These are phyloP conservation scores for Hansfordia pulvinata DNA, from an alignment of 2,329 filamentous ascomycete genomes.

Conservation along the genomic window DNA sequence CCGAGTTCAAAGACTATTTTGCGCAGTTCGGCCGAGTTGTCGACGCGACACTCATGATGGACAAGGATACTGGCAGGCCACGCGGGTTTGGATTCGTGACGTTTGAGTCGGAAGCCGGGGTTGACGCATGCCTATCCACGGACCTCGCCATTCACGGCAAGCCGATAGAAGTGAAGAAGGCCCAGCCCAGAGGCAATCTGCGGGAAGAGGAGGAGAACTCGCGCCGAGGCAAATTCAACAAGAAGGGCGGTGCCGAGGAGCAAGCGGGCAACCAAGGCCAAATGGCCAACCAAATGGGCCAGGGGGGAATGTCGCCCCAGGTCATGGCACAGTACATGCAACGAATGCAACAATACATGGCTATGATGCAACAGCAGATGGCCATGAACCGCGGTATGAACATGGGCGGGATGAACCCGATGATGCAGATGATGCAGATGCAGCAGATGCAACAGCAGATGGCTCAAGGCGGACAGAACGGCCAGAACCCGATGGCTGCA, in stretches of 20 bases:
- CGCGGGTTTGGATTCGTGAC: conserved; percentile 97
- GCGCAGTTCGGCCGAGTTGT: conserved; percentile 92
- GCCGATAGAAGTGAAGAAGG: conserved; percentile 95
- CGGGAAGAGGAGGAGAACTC: conserved; percentile 75
- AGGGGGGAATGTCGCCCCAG: conserved; percentile 68
- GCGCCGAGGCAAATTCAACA: conserved; percentile 44
- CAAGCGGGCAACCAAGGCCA: conserved; percentile 12
- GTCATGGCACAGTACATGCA: conserved; percentile 99
- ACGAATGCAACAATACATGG: conserved; percentile 94
- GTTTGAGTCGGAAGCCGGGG: conserved; percentile 89
- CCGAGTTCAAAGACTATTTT: conserved; percentile 94
- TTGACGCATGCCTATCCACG: conserved; percentile 76
- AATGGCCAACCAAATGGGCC: conserved; percentile 17
- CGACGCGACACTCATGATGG: conserved; percentile 98
- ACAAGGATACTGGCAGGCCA: conserved; percentile 96
- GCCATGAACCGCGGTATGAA: conserved; percentile 64
- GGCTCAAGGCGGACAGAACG: conserved; percentile 20
- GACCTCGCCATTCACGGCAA: conserved; percentile 91
- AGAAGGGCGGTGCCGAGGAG: conserved; percentile 35
- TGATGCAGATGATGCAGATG: conserved; percentile 68
- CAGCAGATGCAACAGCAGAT: conserved; percentile 43
- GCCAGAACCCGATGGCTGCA: conserved; percentile 23
- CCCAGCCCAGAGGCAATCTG: conserved; percentile 87
- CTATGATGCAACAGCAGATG: conserved; percentile 90
- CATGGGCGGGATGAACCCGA: conserved; percentile 50